Conservation (phyloP, 2,329 filamentous ascomycete species). For the Penicillium brevicompactum region DNA sequence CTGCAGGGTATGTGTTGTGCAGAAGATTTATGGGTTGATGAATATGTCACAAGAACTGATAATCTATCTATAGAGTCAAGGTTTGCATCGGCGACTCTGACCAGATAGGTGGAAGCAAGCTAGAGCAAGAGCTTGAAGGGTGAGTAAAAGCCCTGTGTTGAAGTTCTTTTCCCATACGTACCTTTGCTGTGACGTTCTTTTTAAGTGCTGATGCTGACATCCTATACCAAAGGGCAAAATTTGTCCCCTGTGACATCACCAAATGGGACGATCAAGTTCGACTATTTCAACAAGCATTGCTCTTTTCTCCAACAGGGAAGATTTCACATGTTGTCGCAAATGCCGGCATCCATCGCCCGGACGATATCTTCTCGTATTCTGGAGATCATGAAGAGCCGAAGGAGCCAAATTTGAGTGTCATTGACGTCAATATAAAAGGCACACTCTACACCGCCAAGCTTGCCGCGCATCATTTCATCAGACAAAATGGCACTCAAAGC, state of each 20-base stretch:
- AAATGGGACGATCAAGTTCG: constrained; percentile 35
- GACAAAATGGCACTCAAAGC: constrained; percentile 27
- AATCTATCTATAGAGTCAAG: not conserved
- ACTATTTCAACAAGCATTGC: constrained; percentile 29
- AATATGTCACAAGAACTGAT: not conserved
- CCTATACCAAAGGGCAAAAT: constrained; percentile 19
- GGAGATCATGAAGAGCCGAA: constrained; percentile 24
- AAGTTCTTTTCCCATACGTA: not conserved
- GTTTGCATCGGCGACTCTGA: constrained; percentile 27
- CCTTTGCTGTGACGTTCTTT: no score
- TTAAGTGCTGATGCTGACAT: no score
- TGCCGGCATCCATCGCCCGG: constrained; percentile 32
- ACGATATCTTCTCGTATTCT: constrained; percentile 30
- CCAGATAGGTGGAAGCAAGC: constrained; percentile 15
- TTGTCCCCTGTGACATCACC: constrained; percentile 32
- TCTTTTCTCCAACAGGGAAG: constrained; percentile 28
- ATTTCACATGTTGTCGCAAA: constrained; percentile 38
- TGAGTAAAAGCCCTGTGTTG: constrained; percentile 7
- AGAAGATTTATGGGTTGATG: not conserved
- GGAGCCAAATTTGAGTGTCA: constrained; percentile 35
- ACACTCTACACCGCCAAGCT: constrained; percentile 52
- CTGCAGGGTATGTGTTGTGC: constrained; percentile 16
- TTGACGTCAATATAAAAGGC: constrained; percentile 47
- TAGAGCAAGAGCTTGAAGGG: constrained; percentile 25
- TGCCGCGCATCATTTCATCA: constrained; percentile 43